Evolutionary conservation across 306 rosid genomes (phyloP), one percentile per base, ranked within the genome.

Genomic region (Vicia sativa): DNA sequence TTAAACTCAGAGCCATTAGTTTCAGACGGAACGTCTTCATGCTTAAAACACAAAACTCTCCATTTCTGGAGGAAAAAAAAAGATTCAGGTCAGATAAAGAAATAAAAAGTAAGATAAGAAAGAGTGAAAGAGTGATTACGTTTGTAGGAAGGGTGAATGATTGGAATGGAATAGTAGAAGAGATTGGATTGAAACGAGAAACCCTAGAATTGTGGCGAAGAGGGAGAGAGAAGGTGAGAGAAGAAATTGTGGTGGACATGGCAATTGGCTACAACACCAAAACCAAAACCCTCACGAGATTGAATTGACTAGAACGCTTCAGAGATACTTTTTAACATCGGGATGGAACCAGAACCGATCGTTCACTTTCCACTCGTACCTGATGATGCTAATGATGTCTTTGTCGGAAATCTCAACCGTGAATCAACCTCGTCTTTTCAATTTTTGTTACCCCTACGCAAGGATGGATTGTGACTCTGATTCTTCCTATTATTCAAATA

Each of bases 41-140:
- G 68, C 76, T 76, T 73, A 26, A 61, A 70, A 67, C 89, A 78
- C 65, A 45, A 68, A 55, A 65, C 12, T 50, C 77, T 76, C 78
- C 84, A 76, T 70, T 76, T 81, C 89, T 81, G 65, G 9, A 75
- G 60, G 29, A 70, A 43, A 78, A 78, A 14, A 68, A 39, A 68
- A 7, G 34, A 68, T 68, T 67, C 46, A 52, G 13, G 35, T 55
- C 15, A 80, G 54, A 37, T 19, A 2, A 77, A 31, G 16, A n/a
- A 29, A 41, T 3, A 44, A 5, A 2, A 12, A 38, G 12, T 9
- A 14, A 8, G 28, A 10, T 8, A 26, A 1, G 16, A 4, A 63
- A 68, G 63, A 31, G 1, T 28, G 65, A 54, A 35, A 43, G 42
- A 31, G 26, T 14, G 44, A 21, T 67, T 72, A 80, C 85, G 13